Percentiles rank a stretch among this genome's conserved stretches.
Conservation (phyloP, 306 rosid genomes). For the Lotus japonicus region DNA sequence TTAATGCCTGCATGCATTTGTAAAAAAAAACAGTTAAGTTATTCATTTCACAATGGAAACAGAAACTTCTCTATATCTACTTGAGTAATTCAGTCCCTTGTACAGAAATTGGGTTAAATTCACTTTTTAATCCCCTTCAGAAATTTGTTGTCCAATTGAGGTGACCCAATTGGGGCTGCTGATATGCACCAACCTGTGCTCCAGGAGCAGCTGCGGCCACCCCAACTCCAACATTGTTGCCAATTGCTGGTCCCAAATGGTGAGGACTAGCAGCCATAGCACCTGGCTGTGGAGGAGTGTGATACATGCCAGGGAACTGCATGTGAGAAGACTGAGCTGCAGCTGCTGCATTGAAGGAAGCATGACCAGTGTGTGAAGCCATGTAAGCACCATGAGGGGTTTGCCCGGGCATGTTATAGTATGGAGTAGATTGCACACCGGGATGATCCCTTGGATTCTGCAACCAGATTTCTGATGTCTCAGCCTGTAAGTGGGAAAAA, state of each 20-base stretch:
- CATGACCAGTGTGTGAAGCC: conserved; percentile 76
- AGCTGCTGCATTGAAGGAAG: conserved; percentile 76
- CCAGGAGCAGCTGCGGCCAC: conserved; percentile 88
- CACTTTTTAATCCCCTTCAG: conserved; percentile 42
- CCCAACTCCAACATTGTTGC: conserved; percentile 79
- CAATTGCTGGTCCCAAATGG: conserved; percentile 81
- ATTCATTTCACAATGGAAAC: conserved; percentile 49
- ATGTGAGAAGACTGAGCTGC: conserved; percentile 95
- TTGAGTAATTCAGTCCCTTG: conserved; percentile 35
- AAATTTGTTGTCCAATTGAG: conserved; percentile 91
- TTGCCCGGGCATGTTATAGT: conserved; percentile 88
- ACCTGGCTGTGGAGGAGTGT: conserved; percentile 68
- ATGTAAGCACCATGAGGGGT: conserved; percentile 77
- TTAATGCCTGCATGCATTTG: conserved; percentile 37
- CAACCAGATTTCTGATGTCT: conserved; percentile 94
- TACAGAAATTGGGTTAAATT: conserved; percentile 54
- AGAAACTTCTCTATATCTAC: conserved; percentile 57
- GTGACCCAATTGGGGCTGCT: conserved; percentile 84
- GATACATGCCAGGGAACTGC: conserved; percentile 97
- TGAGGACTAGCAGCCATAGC: conserved; percentile 60
- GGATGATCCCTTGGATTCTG: conserved; percentile 90
- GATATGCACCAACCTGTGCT: conserved; percentile 88
- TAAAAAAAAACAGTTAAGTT: conserved; percentile 24
- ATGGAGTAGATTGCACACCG: conserved; percentile 75
- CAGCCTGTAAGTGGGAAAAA: conserved; percentile 47